phyloP scores from a whole-genome alignment of 805 yeast species.

The Hanseniaspora taiwanica region DNA sequence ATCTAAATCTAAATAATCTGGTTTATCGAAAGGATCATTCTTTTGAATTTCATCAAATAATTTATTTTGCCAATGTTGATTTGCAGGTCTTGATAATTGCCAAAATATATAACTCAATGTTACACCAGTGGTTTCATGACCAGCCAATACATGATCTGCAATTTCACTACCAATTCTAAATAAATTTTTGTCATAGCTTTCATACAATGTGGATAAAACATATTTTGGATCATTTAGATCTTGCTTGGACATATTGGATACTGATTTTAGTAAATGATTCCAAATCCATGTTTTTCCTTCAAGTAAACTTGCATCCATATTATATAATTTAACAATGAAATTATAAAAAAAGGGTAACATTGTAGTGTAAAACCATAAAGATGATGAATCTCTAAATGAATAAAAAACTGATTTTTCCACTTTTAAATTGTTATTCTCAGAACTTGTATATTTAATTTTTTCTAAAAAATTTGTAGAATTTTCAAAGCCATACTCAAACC shows the following conservation, averaged over 20 bases:
- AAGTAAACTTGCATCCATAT: slow-evolving; percentile 26
- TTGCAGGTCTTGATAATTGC: slow-evolving; percentile 40
- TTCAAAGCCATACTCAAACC: slow-evolving; percentile 42
- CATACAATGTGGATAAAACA: slow-evolving; percentile 1
- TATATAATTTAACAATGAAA: slow-evolving; percentile 29
- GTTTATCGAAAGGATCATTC: too few relatives aligned
- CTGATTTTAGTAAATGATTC: slow-evolving; percentile 15
- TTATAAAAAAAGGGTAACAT: slow-evolving; percentile 41
- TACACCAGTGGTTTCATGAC: slow-evolving; percentile 63
- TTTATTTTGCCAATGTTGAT: slow-evolving; percentile 31
- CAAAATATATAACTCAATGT: slow-evolving; percentile 47
- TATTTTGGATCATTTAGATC: too few relatives aligned
- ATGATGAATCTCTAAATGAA: slow-evolving; percentile 35
- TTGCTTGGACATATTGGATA: too few relatives aligned
- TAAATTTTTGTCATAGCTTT: slow-evolving; percentile 4
- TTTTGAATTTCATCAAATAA: slow-evolving; percentile 37
- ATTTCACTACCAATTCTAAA: slow-evolving; percentile 26
- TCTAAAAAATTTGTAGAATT: slow-evolving; percentile 33
- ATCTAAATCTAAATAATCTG: slow-evolving; percentile 31
- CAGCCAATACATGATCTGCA: slow-evolving; percentile 61
- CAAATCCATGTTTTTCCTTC: slow-evolving; percentile 34
- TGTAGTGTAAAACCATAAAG: slow-evolving; percentile 57
- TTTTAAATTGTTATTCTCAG: too few relatives aligned
- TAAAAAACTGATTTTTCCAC: slow-evolving; percentile 31
- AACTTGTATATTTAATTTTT: slow-evolving; percentile 11